These are phyloP conservation scores for Arachis hypogaea DNA, from an alignment of 306 rosid genomes.

Conservation along the genomic window DNA sequence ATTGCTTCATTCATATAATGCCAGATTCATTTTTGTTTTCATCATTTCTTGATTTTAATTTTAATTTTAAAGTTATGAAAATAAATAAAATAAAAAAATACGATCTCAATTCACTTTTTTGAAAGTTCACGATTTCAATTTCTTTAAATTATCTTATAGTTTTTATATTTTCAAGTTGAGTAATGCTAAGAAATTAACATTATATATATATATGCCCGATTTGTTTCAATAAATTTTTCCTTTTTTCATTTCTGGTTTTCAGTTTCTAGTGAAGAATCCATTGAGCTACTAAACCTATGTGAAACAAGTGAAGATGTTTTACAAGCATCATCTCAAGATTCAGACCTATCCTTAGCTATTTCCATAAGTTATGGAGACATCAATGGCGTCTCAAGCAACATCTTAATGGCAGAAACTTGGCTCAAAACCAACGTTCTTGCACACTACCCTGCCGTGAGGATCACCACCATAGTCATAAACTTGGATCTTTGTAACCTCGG, in stretches of 20 bases:
- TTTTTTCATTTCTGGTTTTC: constrained; percentile 9
- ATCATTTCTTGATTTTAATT: no score
- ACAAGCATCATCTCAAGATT: constrained; percentile 33
- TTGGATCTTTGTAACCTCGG: constrained; percentile 48
- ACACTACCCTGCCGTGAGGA: constrained; percentile 63
- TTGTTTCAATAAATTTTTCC: not conserved
- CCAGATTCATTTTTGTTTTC: no score
- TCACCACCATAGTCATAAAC: constrained; percentile 67
- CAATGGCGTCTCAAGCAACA: constrained; percentile 55
- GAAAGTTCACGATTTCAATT: no score
- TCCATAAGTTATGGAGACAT: constrained; percentile 49
- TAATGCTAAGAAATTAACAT: no score
- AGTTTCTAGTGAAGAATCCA: constrained; percentile 61
- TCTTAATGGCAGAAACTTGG: constrained; percentile 75
- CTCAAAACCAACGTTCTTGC: constrained; percentile 65
- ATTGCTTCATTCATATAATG: not conserved
- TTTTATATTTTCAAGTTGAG: no score
- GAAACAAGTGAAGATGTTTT: constrained; percentile 46
- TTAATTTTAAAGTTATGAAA: no score
- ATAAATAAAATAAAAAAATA: no score
- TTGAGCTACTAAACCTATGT: constrained; percentile 51
- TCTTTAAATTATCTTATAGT: no score
- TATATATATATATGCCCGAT: no score
- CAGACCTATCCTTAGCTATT: constrained; percentile 63
- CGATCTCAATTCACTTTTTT: no score